These are phyloP conservation scores for Lindgomyces ingoldianus DNA, from an alignment of 495 filamentous ascomycete species.

Conservation along the genomic window DNA sequence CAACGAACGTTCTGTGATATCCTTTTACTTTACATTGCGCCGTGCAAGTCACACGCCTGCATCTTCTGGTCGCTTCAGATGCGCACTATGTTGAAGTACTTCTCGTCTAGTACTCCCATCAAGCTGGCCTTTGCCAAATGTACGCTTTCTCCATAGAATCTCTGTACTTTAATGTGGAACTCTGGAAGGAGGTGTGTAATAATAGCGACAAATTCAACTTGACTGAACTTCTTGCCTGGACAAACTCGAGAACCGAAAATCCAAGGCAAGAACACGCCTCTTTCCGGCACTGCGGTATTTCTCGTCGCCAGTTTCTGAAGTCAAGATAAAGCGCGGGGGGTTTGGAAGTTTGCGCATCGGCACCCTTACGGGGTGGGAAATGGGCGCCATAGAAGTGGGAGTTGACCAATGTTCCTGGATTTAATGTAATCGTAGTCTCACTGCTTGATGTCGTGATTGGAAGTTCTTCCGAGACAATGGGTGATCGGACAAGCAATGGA, in stretches of 20 bases:
- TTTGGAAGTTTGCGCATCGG: slow-evolving; percentile 15
- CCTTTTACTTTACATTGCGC: neutral
- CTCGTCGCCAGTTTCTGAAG: neutral
- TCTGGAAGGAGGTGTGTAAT: slow-evolving; percentile 2
- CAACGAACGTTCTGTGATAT: too few species aligned
- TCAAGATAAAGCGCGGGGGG: slow-evolving; percentile 17
- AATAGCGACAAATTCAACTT: slow-evolving; percentile 32
- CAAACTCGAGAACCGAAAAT: slow-evolving; percentile 16
- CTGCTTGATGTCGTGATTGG: neutral
- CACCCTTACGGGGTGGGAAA: slow-evolving; percentile 12
- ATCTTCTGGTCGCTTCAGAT: slow-evolving; percentile 17
- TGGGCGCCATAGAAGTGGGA: slow-evolving; percentile 9
- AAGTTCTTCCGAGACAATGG: neutral
- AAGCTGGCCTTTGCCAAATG: slow-evolving; percentile 8
- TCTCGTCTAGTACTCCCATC: slow-evolving; percentile 6
- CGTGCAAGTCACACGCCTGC: slow-evolving; percentile 5
- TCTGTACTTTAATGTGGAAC: slow-evolving; percentile 3
- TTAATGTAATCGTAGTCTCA: neutral
- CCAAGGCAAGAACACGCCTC: slow-evolving; percentile 15
- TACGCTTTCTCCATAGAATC: slow-evolving; percentile 3
- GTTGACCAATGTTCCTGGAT: neutral
- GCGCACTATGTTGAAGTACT: slow-evolving; percentile 26
- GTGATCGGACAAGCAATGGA: slow-evolving; percentile 7
- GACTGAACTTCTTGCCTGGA: slow-evolving; percentile 30
- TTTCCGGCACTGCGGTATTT: slow-evolving; percentile 1